Evolutionary conservation across 805 yeast genomes (phyloP).

Genomic region (Grigorovia jiainica): DNA sequence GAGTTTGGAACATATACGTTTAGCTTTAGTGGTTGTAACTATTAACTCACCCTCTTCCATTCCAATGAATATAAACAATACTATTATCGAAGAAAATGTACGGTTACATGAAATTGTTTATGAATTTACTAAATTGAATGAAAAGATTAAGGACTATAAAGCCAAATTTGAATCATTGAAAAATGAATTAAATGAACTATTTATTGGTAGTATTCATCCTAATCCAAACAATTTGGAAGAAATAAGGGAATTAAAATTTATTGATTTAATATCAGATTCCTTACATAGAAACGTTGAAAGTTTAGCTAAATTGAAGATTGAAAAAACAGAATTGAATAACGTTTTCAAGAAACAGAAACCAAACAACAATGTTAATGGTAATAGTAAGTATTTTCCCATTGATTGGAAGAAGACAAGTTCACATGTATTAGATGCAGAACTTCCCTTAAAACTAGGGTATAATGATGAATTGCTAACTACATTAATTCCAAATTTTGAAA

Average conservation of each 20-base stretch:
- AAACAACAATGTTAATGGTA: background rate
- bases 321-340: slow-evolving; percentile 10
- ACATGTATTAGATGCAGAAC: slow-evolving; percentile 21
- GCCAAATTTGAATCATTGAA: slow-evolving; percentile 11
- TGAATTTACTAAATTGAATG: slow-evolving; percentile 7
- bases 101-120: slow-evolving; percentile 11
- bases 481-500: slow-evolving; percentile 38
- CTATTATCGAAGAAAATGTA: slow-evolving; percentile 3
- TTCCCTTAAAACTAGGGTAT: slow-evolving; percentile 17
- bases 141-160: slow-evolving; percentile 2
- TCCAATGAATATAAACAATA: slow-evolving; percentile 28
- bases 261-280: slow-evolving; percentile 19
- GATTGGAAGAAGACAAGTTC: slow-evolving; percentile 26
- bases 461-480: slow-evolving; percentile 30
- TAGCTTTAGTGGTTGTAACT: slow-evolving; percentile 28
- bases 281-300: slow-evolving; percentile 25
- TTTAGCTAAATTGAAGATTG: slow-evolving; percentile 18
- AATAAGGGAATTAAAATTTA: slow-evolving; percentile 18
- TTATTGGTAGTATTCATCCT: slow-evolving; percentile 11
- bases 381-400: background rate
- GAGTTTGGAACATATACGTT: slow-evolving; percentile 16
- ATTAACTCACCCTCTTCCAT: slow-evolving; percentile 27
- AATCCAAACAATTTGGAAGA: slow-evolving; percentile 3
- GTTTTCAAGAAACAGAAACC: slow-evolving; percentile 22
- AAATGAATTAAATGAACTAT: slow-evolving; percentile 16